These are phyloP conservation scores for Mrakia gelida DNA, from an alignment of 768 basidiomycete genomes.

Conservation along the genomic window DNA sequence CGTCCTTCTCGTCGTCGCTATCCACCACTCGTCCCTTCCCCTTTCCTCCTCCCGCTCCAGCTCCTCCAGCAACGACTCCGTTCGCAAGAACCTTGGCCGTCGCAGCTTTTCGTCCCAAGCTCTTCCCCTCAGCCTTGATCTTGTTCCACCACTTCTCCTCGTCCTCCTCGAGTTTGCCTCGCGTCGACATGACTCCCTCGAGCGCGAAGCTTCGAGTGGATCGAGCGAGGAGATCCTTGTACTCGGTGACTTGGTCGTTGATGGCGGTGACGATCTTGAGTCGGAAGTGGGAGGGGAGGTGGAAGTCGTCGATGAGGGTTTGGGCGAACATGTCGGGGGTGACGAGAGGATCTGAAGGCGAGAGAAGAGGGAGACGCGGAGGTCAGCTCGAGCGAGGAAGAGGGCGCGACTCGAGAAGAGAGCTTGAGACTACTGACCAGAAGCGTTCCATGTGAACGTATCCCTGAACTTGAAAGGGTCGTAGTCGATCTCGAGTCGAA, in stretches of 20 bases:
- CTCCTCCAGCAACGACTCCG: neutral
- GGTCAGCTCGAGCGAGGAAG: neutral
- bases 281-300: constrained; percentile 61
- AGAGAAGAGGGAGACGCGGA: neutral
- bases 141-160: constrained; percentile 63
- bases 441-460: constrained; percentile 94
- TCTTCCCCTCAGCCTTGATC: constrained; percentile 27
- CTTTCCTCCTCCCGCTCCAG: constrained; percentile 36
- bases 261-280: constrained; percentile 54
- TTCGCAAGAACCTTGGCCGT: neutral
- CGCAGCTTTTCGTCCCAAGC: neutral
- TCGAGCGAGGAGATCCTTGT: constrained; percentile 52
- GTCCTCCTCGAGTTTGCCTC: constrained; percentile 47
- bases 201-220: constrained; percentile 31
- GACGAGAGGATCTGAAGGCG: constrained; percentile 67
- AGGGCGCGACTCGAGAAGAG: neutral
- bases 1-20: constrained; percentile 6
- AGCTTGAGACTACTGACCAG: constrained; percentile 55
- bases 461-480: constrained; percentile 92
- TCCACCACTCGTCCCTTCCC: constrained; percentile 34
- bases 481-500: constrained; percentile 93
- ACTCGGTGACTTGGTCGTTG: constrained; percentile 80
- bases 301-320: constrained; percentile 85
- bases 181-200: constrained; percentile 48
- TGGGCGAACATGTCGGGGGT: constrained; percentile 88